A percentile compares a stretch with the other conserved stretches of the same genome.
Conservation (phyloP, 495 filamentous ascomycete species). For the Xylaria scruposa region DNA sequence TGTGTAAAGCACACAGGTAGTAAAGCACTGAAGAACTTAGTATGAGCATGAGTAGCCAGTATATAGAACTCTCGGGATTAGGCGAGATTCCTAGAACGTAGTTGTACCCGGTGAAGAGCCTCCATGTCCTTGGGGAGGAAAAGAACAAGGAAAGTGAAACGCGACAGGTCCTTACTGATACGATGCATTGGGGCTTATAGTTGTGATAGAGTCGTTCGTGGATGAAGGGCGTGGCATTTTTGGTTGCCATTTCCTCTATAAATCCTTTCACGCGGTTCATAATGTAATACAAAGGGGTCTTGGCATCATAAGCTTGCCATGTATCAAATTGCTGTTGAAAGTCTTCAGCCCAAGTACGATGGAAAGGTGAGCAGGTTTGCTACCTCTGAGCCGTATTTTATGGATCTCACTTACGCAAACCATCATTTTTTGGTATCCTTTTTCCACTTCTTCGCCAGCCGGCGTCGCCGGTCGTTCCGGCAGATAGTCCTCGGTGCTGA, state of each 20-base stretch:
- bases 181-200: conserved; percentile 36
- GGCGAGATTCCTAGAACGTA: not conserved
- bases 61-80: not conserved
- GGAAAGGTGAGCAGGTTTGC: not conserved
- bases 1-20: conserved; percentile 37
- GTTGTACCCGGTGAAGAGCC: not conserved
- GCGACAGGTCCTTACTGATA: conserved; percentile 17
- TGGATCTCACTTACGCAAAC: conserved; percentile 26
- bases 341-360: not conserved
- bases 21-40: conserved; percentile 30
- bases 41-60: not conserved
- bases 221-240: conserved; percentile 39
- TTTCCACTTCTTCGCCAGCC: conserved; percentile 24
- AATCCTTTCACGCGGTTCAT: conserved; percentile 35
- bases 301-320: conserved; percentile 40
- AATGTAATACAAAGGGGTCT: conserved; percentile 34
- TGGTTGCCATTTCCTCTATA: conserved; percentile 30
- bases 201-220: conserved; percentile 38
- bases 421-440: conserved; percentile 29
- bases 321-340: conserved; percentile 31
- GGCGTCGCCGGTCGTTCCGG: conserved; percentile 27
- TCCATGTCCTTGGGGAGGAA: not conserved
- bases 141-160: not conserved
- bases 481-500: not conserved
- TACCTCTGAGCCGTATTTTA: not conserved